Evolutionary conservation across 2,329 filamentous ascomycete species (phyloP).

Genomic region (Scedosporium dehoogii): DNA sequence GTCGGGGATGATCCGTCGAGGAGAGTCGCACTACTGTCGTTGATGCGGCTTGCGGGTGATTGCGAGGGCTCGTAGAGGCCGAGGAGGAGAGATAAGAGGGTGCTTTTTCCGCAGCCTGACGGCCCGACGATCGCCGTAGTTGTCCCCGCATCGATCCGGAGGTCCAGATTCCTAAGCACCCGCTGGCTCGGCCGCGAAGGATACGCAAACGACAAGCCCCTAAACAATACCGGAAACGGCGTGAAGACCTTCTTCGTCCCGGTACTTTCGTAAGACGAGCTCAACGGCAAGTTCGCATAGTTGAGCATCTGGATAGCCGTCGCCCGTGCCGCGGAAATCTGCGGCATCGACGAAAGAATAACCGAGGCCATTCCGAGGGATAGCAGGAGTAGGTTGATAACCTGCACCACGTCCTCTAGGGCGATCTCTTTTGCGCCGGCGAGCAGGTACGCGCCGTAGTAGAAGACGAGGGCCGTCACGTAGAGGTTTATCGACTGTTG

Average conservation of each 20-base stretch:
- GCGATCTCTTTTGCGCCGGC: conserved; percentile 25
- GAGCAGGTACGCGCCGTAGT: conserved; percentile 63
- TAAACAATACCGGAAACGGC: conserved; percentile 35
- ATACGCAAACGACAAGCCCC: conserved; percentile 60
- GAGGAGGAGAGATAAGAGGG: conserved; percentile 64
- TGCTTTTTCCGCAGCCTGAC: conserved; percentile 89
- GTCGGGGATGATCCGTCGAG: not conserved
- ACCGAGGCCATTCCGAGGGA: conserved; percentile 63
- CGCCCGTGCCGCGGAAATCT: conserved; percentile 64
- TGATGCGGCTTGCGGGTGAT: not conserved
- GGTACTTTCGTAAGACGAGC: conserved; percentile 46
- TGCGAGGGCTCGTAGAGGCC: conserved; percentile 50
- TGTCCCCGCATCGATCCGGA: conserved; percentile 52
- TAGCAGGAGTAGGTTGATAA: conserved; percentile 77
- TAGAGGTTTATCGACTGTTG: conserved; percentile 64
- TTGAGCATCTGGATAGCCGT: conserved; percentile 64
- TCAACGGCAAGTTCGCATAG: conserved; percentile 50
- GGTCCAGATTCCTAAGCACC: conserved; percentile 55
- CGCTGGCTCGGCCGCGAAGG: conserved; percentile 40
- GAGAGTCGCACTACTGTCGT: not conserved
- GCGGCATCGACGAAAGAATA: conserved; percentile 67
- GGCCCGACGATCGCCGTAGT: conserved; percentile 71
- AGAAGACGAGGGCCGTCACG: conserved; percentile 71
- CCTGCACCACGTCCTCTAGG: conserved; percentile 55
- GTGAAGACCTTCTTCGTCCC: conserved; percentile 24